These are phyloP conservation scores for Microdochium nivale DNA, from an alignment of 2,329 filamentous ascomycete species.

Conservation along the genomic window DNA sequence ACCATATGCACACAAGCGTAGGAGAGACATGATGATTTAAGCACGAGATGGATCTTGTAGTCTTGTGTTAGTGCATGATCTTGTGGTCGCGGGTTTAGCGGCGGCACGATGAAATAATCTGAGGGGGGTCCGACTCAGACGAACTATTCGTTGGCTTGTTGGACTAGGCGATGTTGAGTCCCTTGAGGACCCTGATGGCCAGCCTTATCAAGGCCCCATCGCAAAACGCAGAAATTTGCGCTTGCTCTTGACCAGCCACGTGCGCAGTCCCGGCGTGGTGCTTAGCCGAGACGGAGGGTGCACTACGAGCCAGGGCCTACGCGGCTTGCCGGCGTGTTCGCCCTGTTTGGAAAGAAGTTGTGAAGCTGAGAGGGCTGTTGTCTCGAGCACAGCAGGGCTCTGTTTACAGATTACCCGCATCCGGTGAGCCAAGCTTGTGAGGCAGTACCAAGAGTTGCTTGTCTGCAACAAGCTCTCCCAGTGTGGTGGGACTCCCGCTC, in stretches of 20 bases:
- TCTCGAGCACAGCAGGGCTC: too few relatives aligned
- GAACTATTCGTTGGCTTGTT: neutral
- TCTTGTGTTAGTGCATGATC: too few relatives aligned
- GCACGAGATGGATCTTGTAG: too few relatives aligned
- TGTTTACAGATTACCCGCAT: too few relatives aligned
- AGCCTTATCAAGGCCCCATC: neutral
- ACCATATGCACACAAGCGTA: too few relatives aligned
- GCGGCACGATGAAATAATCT: too few relatives aligned
- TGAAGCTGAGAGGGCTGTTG: neutral
- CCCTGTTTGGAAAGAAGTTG: neutral
- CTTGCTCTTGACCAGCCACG: neutral
- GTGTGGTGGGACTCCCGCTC: neutral
- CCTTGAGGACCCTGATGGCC: constrained; percentile 4
- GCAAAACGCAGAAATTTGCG: neutral
- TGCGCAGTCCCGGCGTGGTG: neutral
- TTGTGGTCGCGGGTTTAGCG: too few relatives aligned
- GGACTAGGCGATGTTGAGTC: neutral
- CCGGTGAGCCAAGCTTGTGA: neutral
- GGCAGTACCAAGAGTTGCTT: neutral
- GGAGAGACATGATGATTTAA: too few relatives aligned
- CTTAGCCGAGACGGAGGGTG: neutral
- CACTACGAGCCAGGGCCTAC: neutral
- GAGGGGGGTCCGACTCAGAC: too few relatives aligned
- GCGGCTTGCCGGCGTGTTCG: neutral
- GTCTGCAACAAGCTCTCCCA: neutral